Evolutionary conservation across 768 basidiomycete species (phyloP), one percentile per base, ranked within the genome.

Genomic region (Phaffia australis): DNA sequence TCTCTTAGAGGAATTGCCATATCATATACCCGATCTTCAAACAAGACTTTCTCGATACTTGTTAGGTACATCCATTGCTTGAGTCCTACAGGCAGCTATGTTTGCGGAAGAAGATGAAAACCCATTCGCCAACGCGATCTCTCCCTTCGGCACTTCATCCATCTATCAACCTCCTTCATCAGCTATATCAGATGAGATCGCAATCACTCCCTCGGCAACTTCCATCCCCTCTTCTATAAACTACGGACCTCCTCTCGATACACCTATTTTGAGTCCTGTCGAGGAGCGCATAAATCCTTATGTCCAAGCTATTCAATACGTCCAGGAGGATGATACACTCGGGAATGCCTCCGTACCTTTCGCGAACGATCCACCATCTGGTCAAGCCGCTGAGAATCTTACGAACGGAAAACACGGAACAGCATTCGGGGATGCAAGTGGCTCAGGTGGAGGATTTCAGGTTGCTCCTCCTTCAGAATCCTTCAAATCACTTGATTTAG

Each of bases 81-180:
- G 35, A 42, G 11, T 42, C 35, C 35, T 42, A 42, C 11, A 42
- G 11, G 11, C 11, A 42, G 11, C 11, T 11, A 42, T 42, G 35
- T 54, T 29, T 54, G 52, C 9, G 23, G 67, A 69, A 48, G 67
- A 63, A 56, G 63, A 69, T 46, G 56, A 64, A 30, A 69, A 69
- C 56, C 67, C 67, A 8, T 69, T 69, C 42, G 67, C 67, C 57
- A 60, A 69, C 63, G n/a, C 67, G 46, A 30, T 64, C 51, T 69
- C 67, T 15, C 67, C 67, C 35, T 69, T 69, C 32, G 67, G 51
- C 18, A 50, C 66, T 9, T 63, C 62, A 8, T 65, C 64, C 48
- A 29, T 46, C 56, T 56, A 58, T 30, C 56, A 46, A 23, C 55
- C 52, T n/a, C 55, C 1, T 27, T 11, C 47, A 51, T n/a, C 56